A percentile compares a stretch with the other conserved stretches of the same genome.
These are phyloP conservation scores for Nicotiana noctiflora DNA, from an alignment of 257 asterid species.

Conservation along the genomic window DNA sequence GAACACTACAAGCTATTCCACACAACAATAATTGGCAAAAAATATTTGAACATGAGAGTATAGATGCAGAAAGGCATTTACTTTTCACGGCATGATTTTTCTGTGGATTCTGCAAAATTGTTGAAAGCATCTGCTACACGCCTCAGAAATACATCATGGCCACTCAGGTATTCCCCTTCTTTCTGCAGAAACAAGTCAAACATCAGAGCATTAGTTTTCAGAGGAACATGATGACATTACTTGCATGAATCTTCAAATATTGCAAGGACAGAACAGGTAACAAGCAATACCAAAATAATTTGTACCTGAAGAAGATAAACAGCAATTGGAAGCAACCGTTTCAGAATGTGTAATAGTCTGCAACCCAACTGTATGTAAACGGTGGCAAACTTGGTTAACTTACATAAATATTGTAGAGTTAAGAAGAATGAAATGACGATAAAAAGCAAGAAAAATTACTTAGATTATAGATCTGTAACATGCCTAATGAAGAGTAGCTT, in stretches of 20 bases:
- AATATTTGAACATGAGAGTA: conserved; percentile 11
- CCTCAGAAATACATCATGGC: conserved; percentile 81
- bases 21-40: neutral
- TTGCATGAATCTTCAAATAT: conserved; percentile 2
- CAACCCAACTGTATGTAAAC: conserved; percentile 57
- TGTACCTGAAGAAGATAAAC: conserved; percentile 94
- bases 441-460: neutral
- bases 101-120: conserved; percentile 88
- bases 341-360: conserved; percentile 81
- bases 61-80: conserved; percentile 24
- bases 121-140: conserved; percentile 83
- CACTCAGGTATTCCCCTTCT: conserved; percentile 88
- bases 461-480: neutral
- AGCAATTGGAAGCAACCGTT: conserved; percentile 88
- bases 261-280: neutral
- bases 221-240: conserved; percentile 14
- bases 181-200: conserved; percentile 46
- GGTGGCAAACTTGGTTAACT: neutral
- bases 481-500: neutral
- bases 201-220: conserved; percentile 14
- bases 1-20: neutral
- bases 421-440: neutral
- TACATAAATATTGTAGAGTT: neutral
- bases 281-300: neutral
- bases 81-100: conserved; percentile 88